A percentile compares a stretch with the other conserved stretches of the same genome.
phyloP scores from a whole-genome alignment of 2,329 filamentous ascomycete species.

The Penicillium freii region DNA sequence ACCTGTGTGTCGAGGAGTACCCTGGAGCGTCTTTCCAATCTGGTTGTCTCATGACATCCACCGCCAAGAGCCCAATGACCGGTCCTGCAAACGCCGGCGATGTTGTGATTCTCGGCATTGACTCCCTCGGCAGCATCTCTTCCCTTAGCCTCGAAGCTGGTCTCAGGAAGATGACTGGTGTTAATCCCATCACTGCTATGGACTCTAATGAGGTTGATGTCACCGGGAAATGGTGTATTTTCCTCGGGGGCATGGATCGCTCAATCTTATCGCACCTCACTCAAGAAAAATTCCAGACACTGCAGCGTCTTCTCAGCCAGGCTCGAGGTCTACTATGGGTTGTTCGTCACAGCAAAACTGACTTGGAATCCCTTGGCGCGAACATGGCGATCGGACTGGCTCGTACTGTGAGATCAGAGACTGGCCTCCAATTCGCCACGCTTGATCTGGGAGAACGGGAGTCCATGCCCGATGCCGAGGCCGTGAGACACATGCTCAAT shows the following conservation, averaged over 20 bases:
- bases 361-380: constrained; percentile 16
- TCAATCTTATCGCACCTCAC: constrained; percentile 20
- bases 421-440: constrained; percentile 21
- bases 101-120: constrained; percentile 18
- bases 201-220: constrained; percentile 13
- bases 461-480: constrained; percentile 16
- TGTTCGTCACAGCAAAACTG: constrained; percentile 17
- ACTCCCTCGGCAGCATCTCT: constrained; percentile 14
- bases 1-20: constrained; percentile 22
- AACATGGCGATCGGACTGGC: constrained; percentile 25
- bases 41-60: constrained; percentile 22
- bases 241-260: constrained; percentile 23
- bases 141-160: constrained; percentile 14
- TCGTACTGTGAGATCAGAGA: constrained; percentile 25
- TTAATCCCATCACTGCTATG: constrained; percentile 4
- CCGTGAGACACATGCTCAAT: constrained; percentile 19
- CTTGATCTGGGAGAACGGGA: constrained; percentile 22
- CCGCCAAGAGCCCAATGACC: constrained; percentile 10
- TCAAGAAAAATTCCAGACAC: constrained; percentile 12
- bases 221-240: constrained; percentile 24
- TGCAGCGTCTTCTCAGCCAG: constrained; percentile 18
- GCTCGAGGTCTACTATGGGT: constrained; percentile 23
- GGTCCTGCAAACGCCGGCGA: constrained; percentile 15
- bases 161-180: constrained; percentile 14
- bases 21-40: constrained; percentile 21